Base-by-base conservation (phyloP, 176 grass and related monocot species). In the Rhynchospora breviuscula region DNA sequence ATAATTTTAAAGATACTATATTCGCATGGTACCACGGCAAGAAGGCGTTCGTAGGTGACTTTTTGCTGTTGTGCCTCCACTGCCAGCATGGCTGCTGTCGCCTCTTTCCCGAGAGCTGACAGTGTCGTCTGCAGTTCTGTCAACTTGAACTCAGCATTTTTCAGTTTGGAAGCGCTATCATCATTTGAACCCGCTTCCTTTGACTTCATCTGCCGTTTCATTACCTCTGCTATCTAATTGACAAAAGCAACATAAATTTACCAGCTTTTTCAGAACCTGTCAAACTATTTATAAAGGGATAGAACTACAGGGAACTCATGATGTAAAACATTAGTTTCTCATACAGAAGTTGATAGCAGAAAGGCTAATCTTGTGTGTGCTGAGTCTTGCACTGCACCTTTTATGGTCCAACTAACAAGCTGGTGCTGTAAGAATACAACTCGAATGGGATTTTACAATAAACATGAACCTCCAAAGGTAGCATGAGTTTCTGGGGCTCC, bases 91-190 rank as follows among this genome's bases (percentile, higher is more conserved):
- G 96, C 96, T 76, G 88, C 91, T 88, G 93, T 93, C 72, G 96
- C 93, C 83, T 99, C 96, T 90, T 86, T 93, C 68, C 96, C 96
- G 21, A 99, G 87, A 67, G 96, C 88, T 81, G 89, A 87, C 71
- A 95, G 78, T 6, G 86, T 90, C 70, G 88, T 91, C 81, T 76
- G 83, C 67, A 99, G 89, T 72, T 99, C 93, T 67, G 91, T 88
- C 90, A 99, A 88, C 91, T 99, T 99, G n/a, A 84, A 91, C 87
- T 99, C 96, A 88, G 96, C 96, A 90, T 93, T 86, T 90, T 95
- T 93, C 74, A 99, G 83, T 85, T 99, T 99, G 65, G 60, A 78
- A 49, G 87, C 90, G 87, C 80, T 91, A 69, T 99, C 91, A 77
- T 79, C 43, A 85, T 86, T 95, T 84, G 87, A 85, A 66, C 83